Evolutionary conservation across 208 protist species (phyloP), one percentile per base, ranked within the genome.

Genomic region (Leptomonas pyrrhocoris): DNA sequence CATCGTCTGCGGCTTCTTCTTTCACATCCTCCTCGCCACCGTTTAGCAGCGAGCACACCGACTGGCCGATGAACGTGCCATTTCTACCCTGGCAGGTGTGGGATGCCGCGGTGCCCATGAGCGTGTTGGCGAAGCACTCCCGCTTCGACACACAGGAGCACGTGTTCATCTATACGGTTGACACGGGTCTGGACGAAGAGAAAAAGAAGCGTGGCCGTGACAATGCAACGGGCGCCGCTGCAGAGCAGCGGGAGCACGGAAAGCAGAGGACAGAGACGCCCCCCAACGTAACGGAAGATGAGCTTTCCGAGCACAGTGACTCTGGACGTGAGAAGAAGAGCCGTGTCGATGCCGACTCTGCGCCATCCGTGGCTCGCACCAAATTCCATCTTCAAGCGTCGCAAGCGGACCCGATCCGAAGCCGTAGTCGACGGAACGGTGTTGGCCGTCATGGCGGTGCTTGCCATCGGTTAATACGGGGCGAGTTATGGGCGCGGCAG

Each of bases 41-140:
- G 48, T 85, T 87, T 71, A 60, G 53, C 21, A 85, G 84, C 7
- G 70, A 85, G 31, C 59, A 56, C 28, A 66, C 82, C 2, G 75
- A 84, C 56, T 96, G 92, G 89, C 92, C 92, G n/a, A 77, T 96
- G 61, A 90, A 92, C 59, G 69, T 94, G 25, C 87, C 88, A 0
- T 94, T 94, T 63, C 66, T 96, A 19, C 81, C 89, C 1, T 96
- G 92, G 89, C 92, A 96, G 66, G 80, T 96, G 15, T 96, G 92
- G 89, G 92, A 96, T 63, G 82, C 89, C 0, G 78, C 81, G 25
- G 82, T 94, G 58, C 89, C 92, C 7, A 55, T 90, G 28, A 77
- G 74, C 16, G 74, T 80, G 28, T 31, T 94, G 16, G 60, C 58
- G 18, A 80, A 83, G 67, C 88, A 94, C 70, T 79, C 85, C 3